Evolutionary conservation across 2,329 filamentous ascomycete species (phyloP).

Genomic region (Neonectria hederae): DNA sequence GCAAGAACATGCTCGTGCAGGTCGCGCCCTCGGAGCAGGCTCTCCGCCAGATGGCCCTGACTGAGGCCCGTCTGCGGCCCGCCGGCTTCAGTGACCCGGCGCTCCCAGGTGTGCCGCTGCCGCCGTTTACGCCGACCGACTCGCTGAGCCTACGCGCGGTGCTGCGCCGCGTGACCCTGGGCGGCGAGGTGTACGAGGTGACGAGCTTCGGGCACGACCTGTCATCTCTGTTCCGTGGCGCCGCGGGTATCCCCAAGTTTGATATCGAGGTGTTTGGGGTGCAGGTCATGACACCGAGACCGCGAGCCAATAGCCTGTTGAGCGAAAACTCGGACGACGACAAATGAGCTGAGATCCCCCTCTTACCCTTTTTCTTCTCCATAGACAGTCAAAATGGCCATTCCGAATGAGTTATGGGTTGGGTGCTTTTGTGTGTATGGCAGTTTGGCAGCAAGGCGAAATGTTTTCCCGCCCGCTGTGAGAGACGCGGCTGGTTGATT

Average conservation of each 20-base stretch:
- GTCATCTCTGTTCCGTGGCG: slow-evolving; percentile 31
- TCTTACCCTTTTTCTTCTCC: neutral
- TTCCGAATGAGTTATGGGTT: neutral
- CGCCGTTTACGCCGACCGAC: slow-evolving; percentile 13
- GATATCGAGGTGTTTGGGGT: slow-evolving; percentile 30
- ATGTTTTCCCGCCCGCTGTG: neutral
- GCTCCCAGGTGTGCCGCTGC: neutral
- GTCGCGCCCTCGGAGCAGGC: slow-evolving; percentile 48
- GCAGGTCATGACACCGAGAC: neutral
- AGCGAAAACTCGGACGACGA: neutral
- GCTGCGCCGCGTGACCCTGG: slow-evolving; percentile 38
- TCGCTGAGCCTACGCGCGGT: slow-evolving; percentile 17
- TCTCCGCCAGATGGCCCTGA: slow-evolving; percentile 32
- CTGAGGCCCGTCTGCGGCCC: slow-evolving; percentile 34
- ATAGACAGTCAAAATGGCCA: neutral
- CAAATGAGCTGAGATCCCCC: neutral
- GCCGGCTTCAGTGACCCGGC: slow-evolving; percentile 20
- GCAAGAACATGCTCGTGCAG: slow-evolving; percentile 44
- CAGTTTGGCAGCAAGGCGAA: neutral
- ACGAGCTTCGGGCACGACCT: slow-evolving; percentile 42
- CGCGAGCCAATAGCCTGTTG: neutral
- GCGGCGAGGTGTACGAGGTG: slow-evolving; percentile 38
- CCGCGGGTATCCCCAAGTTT: slow-evolving; percentile 36
- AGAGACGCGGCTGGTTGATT: neutral
- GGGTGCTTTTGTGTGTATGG: neutral